Conservation (phyloP, 495 filamentous ascomycete species). For the Penicillium cataractarum region DNA sequence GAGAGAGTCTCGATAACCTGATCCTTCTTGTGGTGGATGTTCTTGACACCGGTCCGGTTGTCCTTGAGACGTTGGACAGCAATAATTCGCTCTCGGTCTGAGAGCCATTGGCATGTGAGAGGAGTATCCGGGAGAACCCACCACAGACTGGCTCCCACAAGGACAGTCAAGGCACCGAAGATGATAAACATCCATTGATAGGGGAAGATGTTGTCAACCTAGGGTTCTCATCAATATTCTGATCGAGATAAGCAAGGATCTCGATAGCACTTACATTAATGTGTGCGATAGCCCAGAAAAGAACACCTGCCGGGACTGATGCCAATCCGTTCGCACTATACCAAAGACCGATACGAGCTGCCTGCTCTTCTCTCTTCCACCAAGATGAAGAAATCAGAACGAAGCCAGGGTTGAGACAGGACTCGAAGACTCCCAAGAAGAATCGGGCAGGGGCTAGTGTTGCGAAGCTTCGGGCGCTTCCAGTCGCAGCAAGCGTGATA, state of each 20-base stretch:
- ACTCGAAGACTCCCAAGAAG: slow-evolving; percentile 9
- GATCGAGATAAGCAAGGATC: background rate
- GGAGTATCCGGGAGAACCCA: background rate
- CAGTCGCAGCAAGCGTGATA: background rate
- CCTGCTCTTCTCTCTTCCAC: slow-evolving; percentile 16
- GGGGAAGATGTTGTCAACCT: background rate
- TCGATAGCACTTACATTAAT: background rate
- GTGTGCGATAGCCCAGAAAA: background rate
- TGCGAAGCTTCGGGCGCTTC: background rate
- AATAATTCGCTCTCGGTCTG: background rate
- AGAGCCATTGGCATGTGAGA: background rate
- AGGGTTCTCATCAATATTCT: background rate
- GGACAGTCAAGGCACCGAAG: background rate
- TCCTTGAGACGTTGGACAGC: slow-evolving; percentile 27
- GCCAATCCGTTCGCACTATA: slow-evolving; percentile 17
- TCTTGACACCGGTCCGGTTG: slow-evolving; percentile 57
- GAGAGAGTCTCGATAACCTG: slow-evolving; percentile 32
- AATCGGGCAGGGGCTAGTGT: background rate
- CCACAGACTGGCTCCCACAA: background rate
- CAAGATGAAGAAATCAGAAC: slow-evolving; percentile 9
- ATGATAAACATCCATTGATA: background rate
- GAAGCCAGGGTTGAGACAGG: slow-evolving; percentile 3
- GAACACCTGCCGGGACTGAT: background rate
- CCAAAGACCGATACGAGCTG: slow-evolving; percentile 12
- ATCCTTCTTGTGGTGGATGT: slow-evolving; percentile 40